Conservation (phyloP, 2,329 filamentous ascomycete species). For the Raffaelea arxii region DNA sequence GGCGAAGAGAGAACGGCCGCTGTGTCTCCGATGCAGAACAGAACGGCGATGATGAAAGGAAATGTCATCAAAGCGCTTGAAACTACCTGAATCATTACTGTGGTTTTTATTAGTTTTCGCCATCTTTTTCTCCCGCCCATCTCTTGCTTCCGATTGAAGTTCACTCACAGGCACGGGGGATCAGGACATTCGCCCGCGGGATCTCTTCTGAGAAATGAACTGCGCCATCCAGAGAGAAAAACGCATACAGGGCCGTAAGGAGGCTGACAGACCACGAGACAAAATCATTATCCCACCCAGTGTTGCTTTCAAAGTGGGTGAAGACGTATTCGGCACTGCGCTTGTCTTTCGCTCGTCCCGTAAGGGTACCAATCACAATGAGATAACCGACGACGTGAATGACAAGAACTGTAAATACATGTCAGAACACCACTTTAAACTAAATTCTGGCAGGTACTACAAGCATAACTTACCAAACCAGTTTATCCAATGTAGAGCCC, state of each 20-base stretch:
- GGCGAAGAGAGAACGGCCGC: neutral
- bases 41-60: neutral
- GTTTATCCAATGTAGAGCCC: conserved; percentile 1
- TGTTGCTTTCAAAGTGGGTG: neutral
- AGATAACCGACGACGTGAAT: neutral
- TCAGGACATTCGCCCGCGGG: neutral
- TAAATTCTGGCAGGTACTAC: no score
- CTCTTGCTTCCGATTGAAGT: neutral
- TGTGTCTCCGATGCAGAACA: neutral
- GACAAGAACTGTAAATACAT: neutral
- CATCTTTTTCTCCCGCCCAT: no score
- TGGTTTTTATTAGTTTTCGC: neutral
- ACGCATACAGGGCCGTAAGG: neutral
- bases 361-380: neutral
- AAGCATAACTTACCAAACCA: neutral
- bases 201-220: neutral
- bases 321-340: neutral
- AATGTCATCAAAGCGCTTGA: neutral
- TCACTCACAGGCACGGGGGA: neutral
- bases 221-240: neutral
- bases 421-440: no score
- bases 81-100: neutral
- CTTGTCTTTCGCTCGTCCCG: neutral
- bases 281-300: neutral
- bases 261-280: neutral